These are phyloP conservation scores for Salvia splendens DNA, from an alignment of 257 asterid species.

Conservation along the genomic window DNA sequence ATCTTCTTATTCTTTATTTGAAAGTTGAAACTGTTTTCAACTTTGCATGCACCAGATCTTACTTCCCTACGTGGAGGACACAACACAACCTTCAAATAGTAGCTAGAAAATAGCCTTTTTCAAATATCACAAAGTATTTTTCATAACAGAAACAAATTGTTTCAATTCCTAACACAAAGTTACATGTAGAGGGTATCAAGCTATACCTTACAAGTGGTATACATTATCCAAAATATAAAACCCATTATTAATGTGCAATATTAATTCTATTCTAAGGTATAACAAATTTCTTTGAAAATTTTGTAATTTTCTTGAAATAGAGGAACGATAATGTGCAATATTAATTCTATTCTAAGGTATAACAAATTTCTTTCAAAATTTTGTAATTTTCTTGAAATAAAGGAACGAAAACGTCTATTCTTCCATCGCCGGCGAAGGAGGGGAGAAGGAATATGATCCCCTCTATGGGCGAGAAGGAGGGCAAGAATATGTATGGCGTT, in stretches of 20 bases:
- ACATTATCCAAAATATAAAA: not conserved
- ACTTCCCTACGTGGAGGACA: too few relatives aligned
- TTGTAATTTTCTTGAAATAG: conserved; percentile 56
- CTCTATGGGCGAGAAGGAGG: conserved; percentile 69
- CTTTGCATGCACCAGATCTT: conserved; percentile 11
- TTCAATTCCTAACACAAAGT: too few relatives aligned
- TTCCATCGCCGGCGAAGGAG: conserved; percentile 64
- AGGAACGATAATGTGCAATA: too few relatives aligned
- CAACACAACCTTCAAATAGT: too few relatives aligned
- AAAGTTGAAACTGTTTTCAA: not conserved
- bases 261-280: conserved; percentile 44
- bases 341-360: too few relatives aligned
- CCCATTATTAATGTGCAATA: not conserved
- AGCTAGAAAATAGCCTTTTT: too few relatives aligned
- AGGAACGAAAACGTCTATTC: conserved; percentile 72
- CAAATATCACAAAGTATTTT: too few relatives aligned
- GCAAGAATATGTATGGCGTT: conserved; percentile 71
- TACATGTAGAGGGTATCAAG: too few relatives aligned
- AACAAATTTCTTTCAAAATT: too few relatives aligned
- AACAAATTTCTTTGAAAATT: conserved; percentile 60
- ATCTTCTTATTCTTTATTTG: too few relatives aligned
- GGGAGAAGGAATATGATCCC: conserved; percentile 75
- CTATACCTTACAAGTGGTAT: not conserved
- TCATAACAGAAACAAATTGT: too few relatives aligned
- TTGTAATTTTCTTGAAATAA: too few relatives aligned